phyloP scores from a whole-genome alignment of 2,329 filamentous ascomycete species.

The Aspergillus awamori region DNA sequence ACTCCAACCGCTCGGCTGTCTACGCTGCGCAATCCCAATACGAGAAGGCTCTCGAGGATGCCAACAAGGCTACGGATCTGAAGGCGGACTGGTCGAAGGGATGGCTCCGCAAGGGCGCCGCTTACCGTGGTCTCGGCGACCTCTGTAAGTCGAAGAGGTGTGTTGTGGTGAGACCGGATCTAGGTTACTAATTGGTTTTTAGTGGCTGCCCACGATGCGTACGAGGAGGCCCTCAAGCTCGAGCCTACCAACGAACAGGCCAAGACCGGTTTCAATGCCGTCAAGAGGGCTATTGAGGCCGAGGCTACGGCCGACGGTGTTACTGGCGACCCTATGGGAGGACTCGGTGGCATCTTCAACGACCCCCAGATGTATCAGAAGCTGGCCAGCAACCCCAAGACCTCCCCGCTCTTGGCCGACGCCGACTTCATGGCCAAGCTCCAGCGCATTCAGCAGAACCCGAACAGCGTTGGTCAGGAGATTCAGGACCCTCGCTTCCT shows the following conservation, averaged over 20 bases:
- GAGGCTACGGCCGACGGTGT: conserved; percentile 67
- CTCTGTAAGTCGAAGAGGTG: conserved; percentile 55
- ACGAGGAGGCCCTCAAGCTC: conserved; percentile 89
- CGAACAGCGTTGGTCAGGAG: conserved; percentile 73
- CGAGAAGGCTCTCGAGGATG: conserved; percentile 81
- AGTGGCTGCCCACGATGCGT: conserved; percentile 83
- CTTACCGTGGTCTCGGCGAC: conserved; percentile 84
- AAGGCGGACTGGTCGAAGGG: conserved; percentile 99
- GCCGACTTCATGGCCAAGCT: conserved; percentile 88
- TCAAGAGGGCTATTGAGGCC: conserved; percentile 83
- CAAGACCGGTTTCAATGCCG: conserved; percentile 81
- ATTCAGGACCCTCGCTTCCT: conserved; percentile 91
- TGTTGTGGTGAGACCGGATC: background rate
- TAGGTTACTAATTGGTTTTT: conserved; percentile 19
- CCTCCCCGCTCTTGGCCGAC: conserved; percentile 76
- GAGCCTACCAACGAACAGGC: conserved; percentile 91
- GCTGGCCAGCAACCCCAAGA: conserved; percentile 93
- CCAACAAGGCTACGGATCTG: conserved; percentile 87
- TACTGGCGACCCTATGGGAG: conserved; percentile 68
- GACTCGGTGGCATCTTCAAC: conserved; percentile 90
- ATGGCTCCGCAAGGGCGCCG: conserved; percentile 90
- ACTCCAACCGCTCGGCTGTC: conserved; percentile 89
- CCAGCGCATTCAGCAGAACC: conserved; percentile 78
- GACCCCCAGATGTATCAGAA: conserved; percentile 90
- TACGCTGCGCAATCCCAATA: conserved; percentile 90